Evolutionary conservation across 495 filamentous ascomycete species (phyloP).

Genomic region (Hyaloscypha bicolor): DNA sequence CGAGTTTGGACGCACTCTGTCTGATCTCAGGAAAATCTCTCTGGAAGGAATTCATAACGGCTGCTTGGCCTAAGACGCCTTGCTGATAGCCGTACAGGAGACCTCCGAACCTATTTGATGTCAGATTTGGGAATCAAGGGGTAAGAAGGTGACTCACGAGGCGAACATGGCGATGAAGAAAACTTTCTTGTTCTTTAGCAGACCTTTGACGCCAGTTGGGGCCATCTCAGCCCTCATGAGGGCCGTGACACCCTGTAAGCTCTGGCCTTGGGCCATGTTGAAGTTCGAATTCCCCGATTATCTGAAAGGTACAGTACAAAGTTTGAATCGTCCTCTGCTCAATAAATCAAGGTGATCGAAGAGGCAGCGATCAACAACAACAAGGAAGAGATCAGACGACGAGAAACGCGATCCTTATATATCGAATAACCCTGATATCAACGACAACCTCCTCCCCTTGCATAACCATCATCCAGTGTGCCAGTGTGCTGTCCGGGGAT

Average conservation of each 20-base stretch:
- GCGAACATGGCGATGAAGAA: slow-evolving; percentile 48
- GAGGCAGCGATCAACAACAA: not conserved
- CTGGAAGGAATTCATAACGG: slow-evolving; percentile 47
- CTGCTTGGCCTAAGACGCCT: slow-evolving; percentile 45
- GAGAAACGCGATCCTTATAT: not conserved
- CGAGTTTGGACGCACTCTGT: slow-evolving; percentile 11
- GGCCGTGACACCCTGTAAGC: slow-evolving; percentile 11
- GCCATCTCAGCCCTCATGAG: slow-evolving; percentile 15
- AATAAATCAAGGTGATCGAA: not conserved
- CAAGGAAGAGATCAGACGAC: not conserved
- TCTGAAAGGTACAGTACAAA: not conserved
- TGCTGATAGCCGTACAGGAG: slow-evolving; percentile 53
- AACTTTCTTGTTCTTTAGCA: slow-evolving; percentile 35
- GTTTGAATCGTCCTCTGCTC: not conserved
- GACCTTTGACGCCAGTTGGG: not conserved
- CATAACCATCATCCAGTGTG: not conserved
- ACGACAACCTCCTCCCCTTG: not conserved
- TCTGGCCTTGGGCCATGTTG: not conserved
- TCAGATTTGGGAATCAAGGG: not conserved
- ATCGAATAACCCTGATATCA: not conserved
- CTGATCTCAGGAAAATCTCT: slow-evolving; percentile 46
- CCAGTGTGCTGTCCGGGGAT: not conserved
- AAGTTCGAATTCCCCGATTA: not conserved
- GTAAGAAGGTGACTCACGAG: slow-evolving; percentile 34
- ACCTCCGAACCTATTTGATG: slow-evolving; percentile 39